These are phyloP conservation scores for Gyrodon lividus DNA, from an alignment of 768 basidiomycete species.

Conservation along the genomic window DNA sequence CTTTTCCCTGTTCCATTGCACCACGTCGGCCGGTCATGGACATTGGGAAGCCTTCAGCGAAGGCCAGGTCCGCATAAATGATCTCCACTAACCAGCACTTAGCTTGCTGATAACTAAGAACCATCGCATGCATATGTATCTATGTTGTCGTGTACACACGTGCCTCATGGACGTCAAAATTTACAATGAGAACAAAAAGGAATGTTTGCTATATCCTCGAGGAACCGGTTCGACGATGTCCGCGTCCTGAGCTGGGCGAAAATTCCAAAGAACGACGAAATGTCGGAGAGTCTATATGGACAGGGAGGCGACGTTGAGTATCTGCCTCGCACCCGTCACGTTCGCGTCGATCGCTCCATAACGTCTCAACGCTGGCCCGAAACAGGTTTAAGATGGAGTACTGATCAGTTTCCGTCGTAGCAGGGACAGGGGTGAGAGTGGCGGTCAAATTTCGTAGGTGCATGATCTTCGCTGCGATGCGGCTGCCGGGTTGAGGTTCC, in stretches of 20 bases:
- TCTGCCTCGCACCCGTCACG: not conserved
- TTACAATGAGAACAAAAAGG: not conserved
- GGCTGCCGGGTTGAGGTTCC: slow-evolving; percentile 9
- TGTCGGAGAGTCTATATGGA: not conserved
- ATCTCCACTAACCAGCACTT: no score
- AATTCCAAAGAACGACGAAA: slow-evolving; percentile 9
- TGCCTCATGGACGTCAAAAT: not conserved
- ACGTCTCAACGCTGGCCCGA: slow-evolving; percentile 15
- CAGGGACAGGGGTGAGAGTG: slow-evolving; percentile 21
- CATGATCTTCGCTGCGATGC: slow-evolving; percentile 21
- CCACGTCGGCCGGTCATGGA: slow-evolving; percentile 2
- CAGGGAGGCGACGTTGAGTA: not conserved
- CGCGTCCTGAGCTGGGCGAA: slow-evolving; percentile 3
- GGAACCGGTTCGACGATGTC: slow-evolving; percentile 19
- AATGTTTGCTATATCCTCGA: slow-evolving; percentile 16
- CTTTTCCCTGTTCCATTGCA: slow-evolving; percentile 15
- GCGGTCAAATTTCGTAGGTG: slow-evolving; percentile 22
- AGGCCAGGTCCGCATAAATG: not conserved
- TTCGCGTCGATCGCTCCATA: slow-evolving; percentile 20
- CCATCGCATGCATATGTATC: not conserved
- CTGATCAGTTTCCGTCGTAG: slow-evolving; percentile 16
- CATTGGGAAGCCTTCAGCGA: not conserved
- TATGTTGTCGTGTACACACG: not conserved
- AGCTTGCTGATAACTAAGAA: not conserved
- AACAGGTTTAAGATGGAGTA: slow-evolving; percentile 19